phyloP scores from a whole-genome alignment of 495 filamentous ascomycete species.

The Cenococcum geophilum region DNA sequence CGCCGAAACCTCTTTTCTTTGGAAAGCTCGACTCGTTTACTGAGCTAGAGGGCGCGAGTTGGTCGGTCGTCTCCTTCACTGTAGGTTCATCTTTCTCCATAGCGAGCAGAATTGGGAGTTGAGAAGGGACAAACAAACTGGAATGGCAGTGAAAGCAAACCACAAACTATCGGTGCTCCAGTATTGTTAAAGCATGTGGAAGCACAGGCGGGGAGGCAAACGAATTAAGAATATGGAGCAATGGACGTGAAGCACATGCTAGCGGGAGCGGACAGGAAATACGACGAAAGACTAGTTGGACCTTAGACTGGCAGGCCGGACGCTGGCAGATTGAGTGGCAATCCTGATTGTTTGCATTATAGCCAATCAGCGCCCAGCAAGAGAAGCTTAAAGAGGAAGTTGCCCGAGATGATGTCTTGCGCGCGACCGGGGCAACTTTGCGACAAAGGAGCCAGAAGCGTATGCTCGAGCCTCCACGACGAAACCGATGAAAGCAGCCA shows the following conservation, averaged over 20 bases:
- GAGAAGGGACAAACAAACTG: no score
- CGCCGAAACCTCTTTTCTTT: conserved; percentile 22
- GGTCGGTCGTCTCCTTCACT: conserved; percentile 10
- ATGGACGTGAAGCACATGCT: conserved; percentile 21
- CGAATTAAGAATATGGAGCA: conserved; percentile 9
- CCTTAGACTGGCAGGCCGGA: neutral
- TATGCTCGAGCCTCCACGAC: neutral
- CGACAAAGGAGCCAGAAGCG: neutral
- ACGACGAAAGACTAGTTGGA: neutral
- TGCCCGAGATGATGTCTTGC: neutral
- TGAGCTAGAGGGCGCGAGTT: conserved; percentile 1
- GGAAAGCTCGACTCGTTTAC: neutral
- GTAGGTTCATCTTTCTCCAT: neutral
- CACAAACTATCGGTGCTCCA: neutral
- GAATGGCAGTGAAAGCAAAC: no score
- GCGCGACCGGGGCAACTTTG: neutral
- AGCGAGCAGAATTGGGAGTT: neutral
- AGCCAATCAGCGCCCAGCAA: neutral
- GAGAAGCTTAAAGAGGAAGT: conserved; percentile 1
- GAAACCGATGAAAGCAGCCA: neutral
- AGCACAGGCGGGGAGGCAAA: conserved; percentile 14
- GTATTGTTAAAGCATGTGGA: conserved; percentile 3
- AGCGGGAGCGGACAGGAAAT: neutral
- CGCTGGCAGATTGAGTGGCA: conserved; percentile 6
- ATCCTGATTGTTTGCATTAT: neutral